Conservation (phyloP, 2,329 filamentous ascomycete genomes). For the Aspergillus sp. region DNA sequence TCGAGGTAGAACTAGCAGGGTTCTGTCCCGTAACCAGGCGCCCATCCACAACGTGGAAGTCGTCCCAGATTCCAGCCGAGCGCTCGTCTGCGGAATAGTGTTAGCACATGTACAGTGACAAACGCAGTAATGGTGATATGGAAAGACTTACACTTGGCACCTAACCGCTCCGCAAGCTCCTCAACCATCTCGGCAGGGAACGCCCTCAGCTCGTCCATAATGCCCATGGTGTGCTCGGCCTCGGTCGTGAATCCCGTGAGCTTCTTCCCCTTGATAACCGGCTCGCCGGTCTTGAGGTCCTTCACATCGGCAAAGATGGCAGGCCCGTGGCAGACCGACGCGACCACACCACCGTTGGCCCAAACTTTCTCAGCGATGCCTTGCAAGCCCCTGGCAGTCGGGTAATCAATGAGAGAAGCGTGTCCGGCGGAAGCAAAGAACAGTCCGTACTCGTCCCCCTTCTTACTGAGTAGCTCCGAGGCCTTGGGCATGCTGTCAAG, state of each 20-base stretch:
- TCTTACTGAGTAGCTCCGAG: background rate
- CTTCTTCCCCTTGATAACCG: constrained; percentile 9
- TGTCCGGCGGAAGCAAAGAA: constrained; percentile 50
- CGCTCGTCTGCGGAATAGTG: too few species aligned
- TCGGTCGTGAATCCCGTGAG: constrained; percentile 14
- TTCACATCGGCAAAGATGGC: constrained; percentile 8
- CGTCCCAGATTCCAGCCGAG: constrained; percentile 11
- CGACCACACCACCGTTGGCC: constrained; percentile 35
- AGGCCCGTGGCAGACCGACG: constrained; percentile 13
- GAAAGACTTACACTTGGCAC: constrained; percentile 9
- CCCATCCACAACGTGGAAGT: constrained; percentile 14
- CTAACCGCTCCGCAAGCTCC: constrained; percentile 6
- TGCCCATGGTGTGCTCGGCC: constrained; percentile 7
- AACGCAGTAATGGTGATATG: too few species aligned
- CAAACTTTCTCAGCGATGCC: constrained; percentile 34
- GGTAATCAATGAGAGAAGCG: constrained; percentile 48
- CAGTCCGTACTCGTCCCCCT: constrained; percentile 36
- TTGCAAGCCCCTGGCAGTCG: constrained; percentile 37
- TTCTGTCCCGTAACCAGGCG: constrained; percentile 12
- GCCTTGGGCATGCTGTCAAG: constrained; percentile 12
- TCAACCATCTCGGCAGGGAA: constrained; percentile 2
- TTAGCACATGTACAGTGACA: too few species aligned
- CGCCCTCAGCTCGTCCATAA: constrained; percentile 3
- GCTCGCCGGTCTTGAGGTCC: background rate
- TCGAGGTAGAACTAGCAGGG: constrained; percentile 12